Conservation (phyloP, 2,329 filamentous ascomycete species). For the Ascochyta pisi region DNA sequence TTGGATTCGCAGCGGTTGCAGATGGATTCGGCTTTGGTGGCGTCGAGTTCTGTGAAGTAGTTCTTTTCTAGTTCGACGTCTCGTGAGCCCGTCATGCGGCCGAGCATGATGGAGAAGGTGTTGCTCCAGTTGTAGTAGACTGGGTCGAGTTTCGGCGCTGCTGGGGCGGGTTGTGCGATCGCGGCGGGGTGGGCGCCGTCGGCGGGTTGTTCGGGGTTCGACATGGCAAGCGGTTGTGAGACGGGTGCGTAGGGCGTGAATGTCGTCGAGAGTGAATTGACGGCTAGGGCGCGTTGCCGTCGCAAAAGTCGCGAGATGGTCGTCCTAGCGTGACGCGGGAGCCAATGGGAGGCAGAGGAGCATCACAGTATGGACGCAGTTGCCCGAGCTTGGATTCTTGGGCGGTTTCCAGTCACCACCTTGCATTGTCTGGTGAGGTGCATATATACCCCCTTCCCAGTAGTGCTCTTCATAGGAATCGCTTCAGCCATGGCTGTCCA, state of each 20-base stretch:
- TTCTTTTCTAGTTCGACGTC: slow-evolving; percentile 51
- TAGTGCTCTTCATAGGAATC: neutral
- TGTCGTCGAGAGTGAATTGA: neutral
- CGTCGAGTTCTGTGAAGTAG: slow-evolving; percentile 80
- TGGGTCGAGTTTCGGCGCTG: slow-evolving; percentile 38
- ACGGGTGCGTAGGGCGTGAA: neutral
- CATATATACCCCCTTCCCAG: slow-evolving; percentile 1
- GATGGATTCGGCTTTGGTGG: slow-evolving; percentile 76
- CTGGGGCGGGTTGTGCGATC: slow-evolving; percentile 23
- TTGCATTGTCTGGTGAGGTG: neutral
- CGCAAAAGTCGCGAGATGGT: slow-evolving; percentile 28
- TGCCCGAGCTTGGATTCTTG: slow-evolving; percentile 25
- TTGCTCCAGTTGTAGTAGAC: slow-evolving; percentile 72
- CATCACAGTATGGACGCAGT: slow-evolving; percentile 3
- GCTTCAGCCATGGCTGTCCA: slow-evolving; percentile 41
- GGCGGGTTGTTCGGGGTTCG: slow-evolving; percentile 34
- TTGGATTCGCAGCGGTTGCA: slow-evolving; percentile 81
- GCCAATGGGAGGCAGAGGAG: slow-evolving; percentile 27
- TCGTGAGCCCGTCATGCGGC: slow-evolving; percentile 54
- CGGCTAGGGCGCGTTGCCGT: slow-evolving; percentile 26
- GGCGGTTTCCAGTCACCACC: slow-evolving; percentile 26
- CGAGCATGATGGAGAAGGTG: slow-evolving; percentile 82
- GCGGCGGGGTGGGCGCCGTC: slow-evolving; percentile 37
- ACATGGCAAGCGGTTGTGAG: slow-evolving; percentile 23
- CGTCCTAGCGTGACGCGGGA: slow-evolving; percentile 19